Percentiles rank a stretch among this genome's conserved stretches.
phyloP scores from a whole-genome alignment of 1,139 yeast species.

The Debaryomyces robertsiae region DNA sequence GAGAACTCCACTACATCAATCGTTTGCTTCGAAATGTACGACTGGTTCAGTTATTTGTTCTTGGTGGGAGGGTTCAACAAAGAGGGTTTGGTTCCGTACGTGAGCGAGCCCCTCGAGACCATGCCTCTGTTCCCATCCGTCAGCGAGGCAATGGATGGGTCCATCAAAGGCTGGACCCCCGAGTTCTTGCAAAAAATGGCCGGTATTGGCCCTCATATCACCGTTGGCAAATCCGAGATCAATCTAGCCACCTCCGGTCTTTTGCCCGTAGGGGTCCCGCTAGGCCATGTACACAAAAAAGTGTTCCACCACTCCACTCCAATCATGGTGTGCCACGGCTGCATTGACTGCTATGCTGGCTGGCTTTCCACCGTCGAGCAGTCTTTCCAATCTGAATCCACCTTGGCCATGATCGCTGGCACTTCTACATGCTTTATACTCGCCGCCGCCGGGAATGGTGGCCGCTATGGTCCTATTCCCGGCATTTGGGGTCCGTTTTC shows the following conservation, averaged over 20 bases:
- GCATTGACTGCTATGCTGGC: constrained; percentile 62
- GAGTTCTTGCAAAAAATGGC: constrained; percentile 22
- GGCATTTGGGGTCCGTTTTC: constrained; percentile 64
- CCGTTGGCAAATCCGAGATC: constrained; percentile 18
- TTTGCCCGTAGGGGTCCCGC: constrained; percentile 22
- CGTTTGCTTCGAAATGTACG: constrained; percentile 55
- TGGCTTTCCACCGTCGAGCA: constrained; percentile 42
- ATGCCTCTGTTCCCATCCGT: constrained; percentile 10
- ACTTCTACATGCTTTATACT: constrained; percentile 59
- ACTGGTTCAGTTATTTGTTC: constrained; percentile 47
- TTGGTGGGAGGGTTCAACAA: constrained; percentile 25
- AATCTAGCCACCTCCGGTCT: constrained; percentile 5
- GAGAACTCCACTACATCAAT: constrained; percentile 25
- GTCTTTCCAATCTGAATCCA: constrained; percentile 9
- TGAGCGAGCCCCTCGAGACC: not conserved
- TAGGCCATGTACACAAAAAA: constrained; percentile 20
- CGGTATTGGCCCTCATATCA: constrained; percentile 22
- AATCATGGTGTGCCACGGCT: constrained; percentile 42
- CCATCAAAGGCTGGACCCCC: constrained; percentile 55
- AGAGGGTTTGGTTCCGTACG: constrained; percentile 17
- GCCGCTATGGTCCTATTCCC: constrained; percentile 20
- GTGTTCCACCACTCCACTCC: constrained; percentile 1
- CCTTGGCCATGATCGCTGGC: constrained; percentile 57
- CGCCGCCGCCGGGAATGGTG: constrained; percentile 20
- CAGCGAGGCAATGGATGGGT: constrained; percentile 51